phyloP scores from a whole-genome alignment of 1,139 yeast genomes.

The Williopsis jadinii region DNA sequence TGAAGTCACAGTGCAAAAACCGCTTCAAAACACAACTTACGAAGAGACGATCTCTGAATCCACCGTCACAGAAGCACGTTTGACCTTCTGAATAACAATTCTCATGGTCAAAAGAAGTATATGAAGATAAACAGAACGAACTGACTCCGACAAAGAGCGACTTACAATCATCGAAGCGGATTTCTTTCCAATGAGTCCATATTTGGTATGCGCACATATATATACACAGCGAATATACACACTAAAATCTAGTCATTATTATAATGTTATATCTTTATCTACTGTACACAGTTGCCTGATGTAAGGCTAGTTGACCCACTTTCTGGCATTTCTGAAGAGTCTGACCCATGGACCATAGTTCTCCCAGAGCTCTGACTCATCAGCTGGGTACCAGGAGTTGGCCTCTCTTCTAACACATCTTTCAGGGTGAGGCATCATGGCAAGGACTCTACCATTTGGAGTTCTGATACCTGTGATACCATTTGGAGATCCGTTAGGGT shows the following conservation, averaged over 20 bases:
- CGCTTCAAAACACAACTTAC: slow-evolving; percentile 32
- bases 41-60: slow-evolving; percentile 61
- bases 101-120: slow-evolving; percentile 42
- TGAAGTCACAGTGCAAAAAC: neutral
- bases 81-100: slow-evolving; percentile 84
- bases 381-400: slow-evolving; percentile 84
- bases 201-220: no score
- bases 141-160: no score
- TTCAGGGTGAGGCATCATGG: slow-evolving; percentile 99
- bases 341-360: slow-evolving; percentile 94
- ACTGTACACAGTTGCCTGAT: no score
- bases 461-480: slow-evolving; percentile 92
- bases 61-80: slow-evolving; percentile 81
- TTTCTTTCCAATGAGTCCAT: no score
- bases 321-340: slow-evolving; percentile 87
- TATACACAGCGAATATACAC: no score
- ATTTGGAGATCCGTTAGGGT: slow-evolving; percentile 93
- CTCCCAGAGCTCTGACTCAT: slow-evolving; percentile 56
- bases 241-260: no score
- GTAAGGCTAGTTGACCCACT: slow-evolving; percentile 53
- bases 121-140: no score
- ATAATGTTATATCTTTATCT: no score
- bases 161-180: no score
- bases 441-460: slow-evolving; percentile 90
- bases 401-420: slow-evolving; percentile 84